Base-by-base conservation (phyloP, 306 rosid species). In the Vigna reflexopilosa region DNA sequence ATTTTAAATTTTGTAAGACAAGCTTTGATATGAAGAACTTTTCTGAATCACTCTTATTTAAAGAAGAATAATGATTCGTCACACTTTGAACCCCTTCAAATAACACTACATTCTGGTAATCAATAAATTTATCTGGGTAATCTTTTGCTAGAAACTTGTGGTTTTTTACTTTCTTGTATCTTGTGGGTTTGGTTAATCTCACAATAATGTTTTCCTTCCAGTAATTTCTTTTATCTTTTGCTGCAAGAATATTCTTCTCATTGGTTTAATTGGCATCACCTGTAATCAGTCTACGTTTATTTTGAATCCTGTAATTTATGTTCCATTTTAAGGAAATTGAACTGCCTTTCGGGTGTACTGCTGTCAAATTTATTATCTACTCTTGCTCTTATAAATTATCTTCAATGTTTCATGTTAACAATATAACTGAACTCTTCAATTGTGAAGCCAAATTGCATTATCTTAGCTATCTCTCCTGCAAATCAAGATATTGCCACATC, bases 401-500 rank as follows among this genome's bases (percentile, higher is more conserved):
- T 30, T 15, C 2, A 9, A 16, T 70, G 59, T 52, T 30, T 76
- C 38, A 19, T 81, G 7, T 65, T 66, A 65, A 76, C 44, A 20
- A 62, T 80, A 84, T 90, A 77, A 90, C 76, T 47, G 47, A 70
- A 62, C 81, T 86, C 52, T 83, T 63, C 80, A 79, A 47, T 76
- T 86, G 81, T 88, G 91, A 81, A 94, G 98, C 97, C 97, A 70
- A 94, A 94, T 83, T 78, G 91, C 95, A 94, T 94, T 85, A 94
- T 94, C 88, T 88, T 94, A 82, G 98, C 98, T 38, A 94, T 94
- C 67, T 94, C 98, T 85, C 98, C 97, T 0, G 98, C 98, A 75
- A 94, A 94, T 88, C 98, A 94, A 92, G 98, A 94, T 94, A 94
- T 94, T 85, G 98, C 98, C 76, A 94, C 98, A n/a, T 94, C 98